phyloP scores from a whole-genome alignment of 805 yeast species.

The Candida chauliodis region DNA sequence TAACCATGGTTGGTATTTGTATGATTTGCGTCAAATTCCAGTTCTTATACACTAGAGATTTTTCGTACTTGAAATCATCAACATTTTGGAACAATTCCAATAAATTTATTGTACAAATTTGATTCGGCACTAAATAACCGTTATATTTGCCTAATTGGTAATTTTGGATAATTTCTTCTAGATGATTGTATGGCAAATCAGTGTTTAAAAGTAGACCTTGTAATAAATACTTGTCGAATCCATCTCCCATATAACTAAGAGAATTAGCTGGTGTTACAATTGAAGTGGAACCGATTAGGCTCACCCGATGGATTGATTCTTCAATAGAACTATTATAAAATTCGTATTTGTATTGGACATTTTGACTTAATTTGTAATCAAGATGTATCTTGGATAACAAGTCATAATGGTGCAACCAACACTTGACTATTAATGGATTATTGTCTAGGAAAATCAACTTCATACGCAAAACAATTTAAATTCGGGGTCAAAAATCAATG shows the following conservation, averaged over 20 bases:
- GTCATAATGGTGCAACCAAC: slow-evolving; percentile 8
- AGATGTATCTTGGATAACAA: slow-evolving; percentile 1
- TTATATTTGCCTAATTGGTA: slow-evolving; percentile 12
- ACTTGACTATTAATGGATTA: slow-evolving; percentile 8
- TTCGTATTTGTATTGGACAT: slow-evolving; percentile 2
- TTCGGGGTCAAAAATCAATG: too few relatives aligned
- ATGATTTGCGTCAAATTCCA: slow-evolving; percentile 11
- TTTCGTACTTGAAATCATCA: slow-evolving; percentile 6
- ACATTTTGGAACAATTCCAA: slow-evolving; percentile 4
- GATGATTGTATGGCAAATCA: slow-evolving; percentile 9
- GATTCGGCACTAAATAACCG: slow-evolving; percentile 19
- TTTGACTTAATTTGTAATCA: slow-evolving; percentile 1
- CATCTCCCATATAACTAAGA: slow-evolving; percentile 25
- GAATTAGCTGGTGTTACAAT: slow-evolving; percentile 23
- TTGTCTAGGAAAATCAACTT: slow-evolving; percentile 9
- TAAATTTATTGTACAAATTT: slow-evolving; percentile 14
- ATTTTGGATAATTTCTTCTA: slow-evolving; percentile 17
- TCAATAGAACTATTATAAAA: slow-evolving; percentile 7
- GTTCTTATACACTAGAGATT: slow-evolving; percentile 9
- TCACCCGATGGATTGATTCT: background rate
- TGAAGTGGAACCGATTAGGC: slow-evolving; percentile 6
- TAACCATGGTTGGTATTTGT: slow-evolving; percentile 22
- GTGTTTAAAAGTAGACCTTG: slow-evolving; percentile 13
- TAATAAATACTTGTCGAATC: slow-evolving; percentile 22
- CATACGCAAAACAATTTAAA: too few relatives aligned